phyloP scores from a whole-genome alignment of 805 yeast species.

The Yarrowia sp. region DNA sequence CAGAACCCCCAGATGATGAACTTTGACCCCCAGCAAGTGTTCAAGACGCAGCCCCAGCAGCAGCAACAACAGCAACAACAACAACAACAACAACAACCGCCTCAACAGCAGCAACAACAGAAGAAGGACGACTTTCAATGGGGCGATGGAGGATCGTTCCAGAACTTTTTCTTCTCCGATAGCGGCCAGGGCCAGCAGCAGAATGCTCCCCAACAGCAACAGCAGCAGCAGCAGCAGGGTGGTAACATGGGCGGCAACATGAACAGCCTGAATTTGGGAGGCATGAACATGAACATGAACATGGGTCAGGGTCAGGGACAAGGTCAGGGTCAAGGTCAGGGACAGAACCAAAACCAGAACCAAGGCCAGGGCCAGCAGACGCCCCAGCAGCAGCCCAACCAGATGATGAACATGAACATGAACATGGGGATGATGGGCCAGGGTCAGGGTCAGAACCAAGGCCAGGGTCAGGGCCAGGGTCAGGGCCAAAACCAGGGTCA shows the following conservation, averaged over 20 bases:
- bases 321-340: conserved; percentile 40
- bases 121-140: conserved; percentile 35
- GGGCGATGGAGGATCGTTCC: conserved; percentile 34
- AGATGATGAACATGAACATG: conserved; percentile 34
- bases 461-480: background rate
- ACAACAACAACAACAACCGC: conserved; percentile 18
- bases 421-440: conserved; percentile 30
- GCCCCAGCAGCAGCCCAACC: conserved; percentile 30
- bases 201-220: conserved; percentile 45
- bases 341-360: conserved; percentile 40
- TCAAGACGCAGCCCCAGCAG: conserved; percentile 23
- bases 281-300: conserved; percentile 29
- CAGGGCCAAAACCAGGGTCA: conserved; percentile 44
- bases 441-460: background rate
- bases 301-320: conserved; percentile 38
- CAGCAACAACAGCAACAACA: conserved; percentile 41
- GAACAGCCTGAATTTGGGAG: conserved; percentile 32
- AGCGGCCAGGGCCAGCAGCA: conserved; percentile 47
- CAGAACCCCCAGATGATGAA: conserved; percentile 39
- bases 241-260: conserved; percentile 41
- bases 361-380: conserved; percentile 1
- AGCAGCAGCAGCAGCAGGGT: conserved; percentile 43
- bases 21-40: conserved; percentile 39
- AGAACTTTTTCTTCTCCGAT: conserved; percentile 39
- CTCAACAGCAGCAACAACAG: conserved; percentile 40